These are phyloP conservation scores for Fusarium fracticaudum DNA, from an alignment of 2,329 filamentous ascomycete genomes.

Conservation along the genomic window DNA sequence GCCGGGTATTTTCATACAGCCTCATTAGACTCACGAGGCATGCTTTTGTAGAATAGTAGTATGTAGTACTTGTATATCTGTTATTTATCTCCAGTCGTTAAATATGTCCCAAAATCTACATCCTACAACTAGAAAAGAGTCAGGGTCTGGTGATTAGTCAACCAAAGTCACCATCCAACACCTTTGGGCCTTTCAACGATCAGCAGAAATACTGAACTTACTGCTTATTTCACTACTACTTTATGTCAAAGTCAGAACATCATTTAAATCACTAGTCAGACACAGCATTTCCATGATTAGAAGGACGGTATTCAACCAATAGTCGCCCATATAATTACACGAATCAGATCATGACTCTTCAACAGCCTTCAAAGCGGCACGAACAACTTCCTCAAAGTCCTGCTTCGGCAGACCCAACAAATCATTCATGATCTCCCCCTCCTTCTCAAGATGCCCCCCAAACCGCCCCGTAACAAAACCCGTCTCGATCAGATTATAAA, in stretches of 20 bases:
- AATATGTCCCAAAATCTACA: background rate
- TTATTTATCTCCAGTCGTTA: accelerated
- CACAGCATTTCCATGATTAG: too few species aligned
- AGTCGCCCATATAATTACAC: too few species aligned
- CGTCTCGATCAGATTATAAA: background rate
- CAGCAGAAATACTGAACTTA: accelerated
- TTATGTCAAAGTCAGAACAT: accelerated
- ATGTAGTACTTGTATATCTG: background rate
- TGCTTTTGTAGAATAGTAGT: too few species aligned
- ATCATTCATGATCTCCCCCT: background rate
- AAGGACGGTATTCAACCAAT: too few species aligned
- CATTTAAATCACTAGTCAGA: background rate
- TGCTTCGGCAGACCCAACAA: background rate
- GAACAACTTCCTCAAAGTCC: background rate
- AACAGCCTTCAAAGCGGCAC: background rate
- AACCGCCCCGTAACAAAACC: background rate
- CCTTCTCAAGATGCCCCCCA: slow-evolving; percentile 6
- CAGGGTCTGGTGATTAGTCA: background rate
- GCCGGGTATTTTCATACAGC: background rate
- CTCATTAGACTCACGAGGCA: background rate
- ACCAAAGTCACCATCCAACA: background rate
- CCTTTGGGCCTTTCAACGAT: accelerated
- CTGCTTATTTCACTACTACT: background rate
- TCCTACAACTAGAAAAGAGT: too few species aligned
- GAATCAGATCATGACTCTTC: background rate